Conservation (phyloP, 306 rosid species). For the Casuarina equisetifolia region DNA sequence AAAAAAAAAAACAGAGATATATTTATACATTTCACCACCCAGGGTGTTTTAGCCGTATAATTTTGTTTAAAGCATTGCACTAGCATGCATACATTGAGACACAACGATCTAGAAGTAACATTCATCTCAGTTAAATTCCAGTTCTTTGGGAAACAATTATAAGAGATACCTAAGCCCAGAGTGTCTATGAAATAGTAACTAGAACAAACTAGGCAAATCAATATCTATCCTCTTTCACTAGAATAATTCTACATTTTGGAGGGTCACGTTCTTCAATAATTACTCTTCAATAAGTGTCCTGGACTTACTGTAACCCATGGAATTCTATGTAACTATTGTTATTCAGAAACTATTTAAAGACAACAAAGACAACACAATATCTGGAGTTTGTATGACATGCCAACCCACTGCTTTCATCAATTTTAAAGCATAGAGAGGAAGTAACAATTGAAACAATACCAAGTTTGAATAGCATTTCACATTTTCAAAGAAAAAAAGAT, state of each 20-base stretch:
- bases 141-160: not conserved
- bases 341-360: not conserved
- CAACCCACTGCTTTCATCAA: slow-evolving; percentile 1
- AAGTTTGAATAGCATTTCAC: not conserved
- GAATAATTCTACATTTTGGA: not conserved
- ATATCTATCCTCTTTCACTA: not conserved
- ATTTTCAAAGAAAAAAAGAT: not conserved
- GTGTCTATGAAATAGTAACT: not conserved
- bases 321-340: not conserved
- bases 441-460: not conserved
- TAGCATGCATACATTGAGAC: not conserved
- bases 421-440: not conserved
- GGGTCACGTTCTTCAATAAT: not conserved
- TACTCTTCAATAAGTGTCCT: no score
- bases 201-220: not conserved
- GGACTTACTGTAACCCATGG: not conserved
- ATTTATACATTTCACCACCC: not conserved
- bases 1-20: not conserved
- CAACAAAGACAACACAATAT: not conserved
- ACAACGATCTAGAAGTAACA: not conserved
- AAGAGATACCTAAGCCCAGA: not conserved
- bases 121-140: not conserved
- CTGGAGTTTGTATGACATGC: not conserved
- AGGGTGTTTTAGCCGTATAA: not conserved
- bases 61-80: not conserved